phyloP scores from a whole-genome alignment of 768 basidiomycete genomes.

The Lentinula edodes region DNA sequence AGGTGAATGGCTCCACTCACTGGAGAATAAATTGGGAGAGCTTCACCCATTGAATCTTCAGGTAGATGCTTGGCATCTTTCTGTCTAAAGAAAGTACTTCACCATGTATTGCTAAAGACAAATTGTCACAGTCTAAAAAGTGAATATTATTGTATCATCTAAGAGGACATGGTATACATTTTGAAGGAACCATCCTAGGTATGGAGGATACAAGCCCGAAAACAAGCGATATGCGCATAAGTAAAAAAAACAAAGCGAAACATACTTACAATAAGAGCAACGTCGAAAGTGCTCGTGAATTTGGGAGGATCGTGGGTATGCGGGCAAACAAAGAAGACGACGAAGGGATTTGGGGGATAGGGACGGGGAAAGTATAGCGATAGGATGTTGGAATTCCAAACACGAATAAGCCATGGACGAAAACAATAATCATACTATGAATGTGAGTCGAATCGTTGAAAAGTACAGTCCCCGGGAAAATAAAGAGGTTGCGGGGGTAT shows the following conservation, averaged over 20 bases:
- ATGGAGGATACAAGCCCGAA: not conserved
- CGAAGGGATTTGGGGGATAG: not conserved
- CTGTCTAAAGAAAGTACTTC: no score
- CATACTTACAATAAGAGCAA: constrained; percentile 4
- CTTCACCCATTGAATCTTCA: no score
- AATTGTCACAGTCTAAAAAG: no score
- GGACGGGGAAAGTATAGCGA: not conserved
- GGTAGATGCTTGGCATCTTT: no score
- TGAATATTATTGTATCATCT: no score
- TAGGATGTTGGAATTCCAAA: constrained; percentile 1
- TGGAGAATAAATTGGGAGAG: no score
- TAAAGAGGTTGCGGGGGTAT: not conserved
- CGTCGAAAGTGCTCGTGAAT: not conserved
- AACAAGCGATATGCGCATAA: not conserved
- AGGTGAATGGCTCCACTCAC: no score
- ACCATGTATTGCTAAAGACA: no score
- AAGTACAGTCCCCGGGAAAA: not conserved
- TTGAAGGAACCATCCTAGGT: no score
- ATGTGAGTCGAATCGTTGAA: not conserved
- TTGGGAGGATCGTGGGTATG: not conserved
- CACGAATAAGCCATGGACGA: not conserved
- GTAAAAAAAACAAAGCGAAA: not conserved
- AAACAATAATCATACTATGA: constrained; percentile 6
- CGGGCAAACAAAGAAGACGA: not conserved
- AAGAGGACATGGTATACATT: no score